Percentiles rank a stretch among this genome's conserved stretches.
Conservation (phyloP, 2,329 filamentous ascomycete species). For the Tolypocladium cylindrosporum region DNA sequence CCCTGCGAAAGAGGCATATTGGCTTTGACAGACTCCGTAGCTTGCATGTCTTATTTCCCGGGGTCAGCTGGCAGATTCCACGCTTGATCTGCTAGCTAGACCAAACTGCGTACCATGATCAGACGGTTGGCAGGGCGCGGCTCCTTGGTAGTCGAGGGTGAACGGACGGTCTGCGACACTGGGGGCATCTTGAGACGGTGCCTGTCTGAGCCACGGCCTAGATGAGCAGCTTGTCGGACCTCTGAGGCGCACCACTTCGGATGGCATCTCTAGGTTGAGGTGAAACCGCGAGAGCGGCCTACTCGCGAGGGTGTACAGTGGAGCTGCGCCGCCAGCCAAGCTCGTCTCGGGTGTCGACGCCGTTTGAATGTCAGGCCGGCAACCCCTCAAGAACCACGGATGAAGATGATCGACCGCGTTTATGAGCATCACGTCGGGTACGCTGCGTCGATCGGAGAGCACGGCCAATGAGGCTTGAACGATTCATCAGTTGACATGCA, state of each 20-base stretch:
- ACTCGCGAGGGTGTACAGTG: not conserved
- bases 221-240: not conserved
- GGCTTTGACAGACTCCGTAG: not conserved
- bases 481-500: not conserved
- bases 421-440: not conserved
- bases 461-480: not conserved
- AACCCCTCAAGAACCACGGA: not conserved
- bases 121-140: not conserved
- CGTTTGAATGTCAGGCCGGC: not conserved
- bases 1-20: not conserved
- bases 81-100: not conserved
- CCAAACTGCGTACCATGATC: not conserved
- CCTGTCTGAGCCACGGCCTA: not conserved
- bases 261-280: not conserved
- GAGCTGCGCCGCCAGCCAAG: not conserved
- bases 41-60: not conserved
- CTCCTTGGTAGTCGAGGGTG: not conserved
- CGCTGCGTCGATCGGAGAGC: no score
- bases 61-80: not conserved
- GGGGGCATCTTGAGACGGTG: not conserved
- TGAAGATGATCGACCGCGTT: not conserved
- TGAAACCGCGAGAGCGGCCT: no score
- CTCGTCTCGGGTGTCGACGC: not conserved
- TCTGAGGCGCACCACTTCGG: not conserved
- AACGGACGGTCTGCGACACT: not conserved